Conservation (phyloP, 2,329 filamentous ascomycete genomes). For the Phyllosticta citrichinensis region DNA sequence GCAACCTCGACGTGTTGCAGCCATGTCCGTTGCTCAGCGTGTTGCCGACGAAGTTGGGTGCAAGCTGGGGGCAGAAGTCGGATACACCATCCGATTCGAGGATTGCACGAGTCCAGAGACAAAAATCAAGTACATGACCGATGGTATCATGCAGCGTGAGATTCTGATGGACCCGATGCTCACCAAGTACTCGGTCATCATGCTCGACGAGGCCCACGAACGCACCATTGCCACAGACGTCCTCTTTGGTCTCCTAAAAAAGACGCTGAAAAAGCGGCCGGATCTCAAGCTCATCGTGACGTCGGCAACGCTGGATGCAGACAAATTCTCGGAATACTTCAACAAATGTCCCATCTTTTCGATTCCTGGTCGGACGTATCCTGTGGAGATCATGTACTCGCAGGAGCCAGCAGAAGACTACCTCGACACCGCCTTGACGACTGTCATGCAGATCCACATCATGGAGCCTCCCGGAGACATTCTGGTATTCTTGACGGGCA, state of each 20-base stretch:
- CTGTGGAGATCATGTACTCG: conserved; percentile 92
- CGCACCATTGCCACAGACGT: conserved; percentile 95
- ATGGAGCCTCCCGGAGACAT: conserved; percentile 90
- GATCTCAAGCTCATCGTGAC: conserved; percentile 99
- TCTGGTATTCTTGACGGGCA: conserved; percentile 89
- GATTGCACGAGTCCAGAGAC: conserved; percentile 84
- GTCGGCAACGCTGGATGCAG: conserved; percentile 93
- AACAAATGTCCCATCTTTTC: conserved; percentile 94
- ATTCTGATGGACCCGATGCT: conserved; percentile 93
- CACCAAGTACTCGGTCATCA: conserved; percentile 90
- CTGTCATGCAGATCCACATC: conserved; percentile 96
- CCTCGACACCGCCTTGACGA: conserved; percentile 83
- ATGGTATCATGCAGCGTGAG: conserved; percentile 94
- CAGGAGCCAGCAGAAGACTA: conserved; percentile 94
- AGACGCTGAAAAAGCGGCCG: conserved; percentile 67
- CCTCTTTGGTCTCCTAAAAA: conserved; percentile 90
- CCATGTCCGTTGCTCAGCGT: conserved; percentile 97
- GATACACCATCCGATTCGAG: conserved; percentile 98
- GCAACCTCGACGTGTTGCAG: conserved; percentile 91
- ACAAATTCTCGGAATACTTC: conserved; percentile 96
- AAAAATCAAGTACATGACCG: conserved; percentile 98
- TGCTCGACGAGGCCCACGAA: conserved; percentile 97
- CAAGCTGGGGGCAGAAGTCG: conserved; percentile 82
- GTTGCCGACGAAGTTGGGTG: conserved; percentile 96
- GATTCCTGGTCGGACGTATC: conserved; percentile 88